Evolutionary conservation across 805 yeast genomes (phyloP).

Genomic region (Candida suzukii): DNA sequence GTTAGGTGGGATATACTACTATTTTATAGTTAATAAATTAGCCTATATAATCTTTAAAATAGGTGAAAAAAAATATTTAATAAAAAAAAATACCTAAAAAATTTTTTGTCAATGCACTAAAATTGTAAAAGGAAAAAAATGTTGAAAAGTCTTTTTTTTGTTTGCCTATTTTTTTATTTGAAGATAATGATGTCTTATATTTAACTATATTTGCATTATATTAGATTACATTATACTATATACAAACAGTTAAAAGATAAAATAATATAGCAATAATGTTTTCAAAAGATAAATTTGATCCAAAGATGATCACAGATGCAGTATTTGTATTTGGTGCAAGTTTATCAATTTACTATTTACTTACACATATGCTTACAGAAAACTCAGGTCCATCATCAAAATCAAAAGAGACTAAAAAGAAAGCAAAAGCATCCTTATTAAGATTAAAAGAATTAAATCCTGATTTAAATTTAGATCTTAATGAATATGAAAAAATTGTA

Average conservation of each 20-base stretch:
- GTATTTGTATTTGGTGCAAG: constrained; percentile 39
- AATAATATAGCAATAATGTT: constrained; percentile 10
- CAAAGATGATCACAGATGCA: constrained; percentile 21
- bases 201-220: no score
- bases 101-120: no score
- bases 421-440: constrained; percentile 49
- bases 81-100: no score
- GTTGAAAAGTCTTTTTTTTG: no score
- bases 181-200: no score
- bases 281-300: constrained; percentile 20
- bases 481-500: constrained; percentile 71
- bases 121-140: no score
- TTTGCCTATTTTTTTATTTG: no score
- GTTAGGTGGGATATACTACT: no score
- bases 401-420: constrained; percentile 54
- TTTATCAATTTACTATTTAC: constrained; percentile 43
- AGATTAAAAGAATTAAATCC: constrained; percentile 58
- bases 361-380: constrained; percentile 23
- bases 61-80: no score
- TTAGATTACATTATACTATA: not conserved
- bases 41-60: no score
- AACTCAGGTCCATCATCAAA: constrained; percentile 28
- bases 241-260: not conserved
- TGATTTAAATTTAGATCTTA: constrained; percentile 42
- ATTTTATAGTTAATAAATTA: no score